These are phyloP conservation scores for Colletotrichum lini DNA, from an alignment of 2,329 filamentous ascomycete species.

Conservation along the genomic window DNA sequence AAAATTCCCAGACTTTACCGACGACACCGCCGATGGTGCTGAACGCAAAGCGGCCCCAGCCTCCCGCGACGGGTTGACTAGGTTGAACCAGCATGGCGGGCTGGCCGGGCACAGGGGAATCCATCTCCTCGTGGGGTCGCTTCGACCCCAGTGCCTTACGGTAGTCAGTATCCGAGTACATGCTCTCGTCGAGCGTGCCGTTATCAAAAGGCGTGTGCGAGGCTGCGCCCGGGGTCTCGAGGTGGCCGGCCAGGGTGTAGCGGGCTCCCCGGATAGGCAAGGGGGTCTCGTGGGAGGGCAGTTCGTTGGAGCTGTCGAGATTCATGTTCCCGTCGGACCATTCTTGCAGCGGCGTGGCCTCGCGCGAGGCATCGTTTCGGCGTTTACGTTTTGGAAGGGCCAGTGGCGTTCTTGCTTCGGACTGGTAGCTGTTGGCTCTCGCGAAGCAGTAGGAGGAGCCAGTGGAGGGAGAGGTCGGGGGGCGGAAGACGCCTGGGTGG, in stretches of 20 bases:
- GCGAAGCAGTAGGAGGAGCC: conserved; percentile 49
- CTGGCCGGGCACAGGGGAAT: conserved; percentile 51
- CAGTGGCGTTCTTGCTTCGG: conserved; percentile 51
- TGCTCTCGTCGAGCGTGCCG: conserved; percentile 64
- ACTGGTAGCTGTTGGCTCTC: conserved; percentile 56
- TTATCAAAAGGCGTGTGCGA: conserved; percentile 48
- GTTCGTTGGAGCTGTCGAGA: conserved; percentile 48
- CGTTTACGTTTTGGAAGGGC: conserved; percentile 65
- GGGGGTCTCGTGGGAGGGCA: conserved; percentile 31
- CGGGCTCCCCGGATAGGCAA: conserved; percentile 44
- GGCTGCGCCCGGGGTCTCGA: conserved; percentile 62
- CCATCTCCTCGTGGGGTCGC: conserved; percentile 54
- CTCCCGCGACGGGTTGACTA: conserved; percentile 50
- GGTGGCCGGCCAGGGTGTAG: conserved; percentile 69
- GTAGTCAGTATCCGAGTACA: conserved; percentile 71
- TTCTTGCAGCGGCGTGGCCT: conserved; percentile 52
- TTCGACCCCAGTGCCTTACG: conserved; percentile 67
- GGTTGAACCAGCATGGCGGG: conserved; percentile 53
- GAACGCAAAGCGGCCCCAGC: conserved; percentile 73
- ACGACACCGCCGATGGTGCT: conserved; percentile 76
- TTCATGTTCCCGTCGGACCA: conserved; percentile 50
- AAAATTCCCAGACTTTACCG: conserved; percentile 89
- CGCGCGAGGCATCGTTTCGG: conserved; percentile 46
- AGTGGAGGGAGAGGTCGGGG: conserved; percentile 55
- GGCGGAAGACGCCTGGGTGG: conserved; percentile 63